Percentiles rank a stretch among this genome's conserved stretches.
phyloP scores from a whole-genome alignment of 345 rosid genomes.

The Aurinia saxatilis region DNA sequence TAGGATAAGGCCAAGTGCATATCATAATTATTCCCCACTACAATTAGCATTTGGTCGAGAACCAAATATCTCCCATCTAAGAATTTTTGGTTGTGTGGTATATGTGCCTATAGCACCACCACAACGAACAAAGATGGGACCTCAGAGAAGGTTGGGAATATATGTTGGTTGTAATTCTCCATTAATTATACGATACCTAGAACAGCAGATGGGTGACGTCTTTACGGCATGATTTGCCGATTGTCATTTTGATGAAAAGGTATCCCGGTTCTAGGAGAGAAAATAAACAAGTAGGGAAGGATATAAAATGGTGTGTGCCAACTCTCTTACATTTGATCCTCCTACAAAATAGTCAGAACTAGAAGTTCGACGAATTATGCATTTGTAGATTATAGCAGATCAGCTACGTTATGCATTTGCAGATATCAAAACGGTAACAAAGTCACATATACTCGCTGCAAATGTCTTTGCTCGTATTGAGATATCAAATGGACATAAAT shows the following conservation, averaged over 20 bases:
- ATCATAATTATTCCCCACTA: too few relatives aligned
- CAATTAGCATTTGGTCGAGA: not conserved
- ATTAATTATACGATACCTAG: not conserved
- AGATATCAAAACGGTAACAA: too few relatives aligned
- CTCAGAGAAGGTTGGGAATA: not conserved
- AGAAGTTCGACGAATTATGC: not conserved
- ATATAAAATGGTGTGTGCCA: not conserved
- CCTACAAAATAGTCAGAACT: not conserved
- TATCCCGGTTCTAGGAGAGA: not conserved
- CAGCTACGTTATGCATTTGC: too few relatives aligned
- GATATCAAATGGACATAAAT: too few relatives aligned
- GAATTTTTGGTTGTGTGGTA: not conserved
- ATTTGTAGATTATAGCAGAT: too few relatives aligned
- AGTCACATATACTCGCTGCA: too few relatives aligned
- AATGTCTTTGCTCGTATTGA: too few relatives aligned
- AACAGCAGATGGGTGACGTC: not conserved
- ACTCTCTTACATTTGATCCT: not conserved
- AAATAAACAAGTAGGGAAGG: not conserved
- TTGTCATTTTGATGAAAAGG: not conserved
- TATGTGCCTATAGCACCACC: not conserved
- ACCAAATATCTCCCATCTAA: not conserved
- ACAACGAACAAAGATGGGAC: not conserved
- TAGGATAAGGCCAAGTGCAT: too few relatives aligned
- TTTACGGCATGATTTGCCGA: not conserved
- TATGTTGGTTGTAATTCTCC: not conserved